Evolutionary conservation across 2,329 filamentous ascomycete species (phyloP).

Genomic region (Macroventuria anomochaeta): DNA sequence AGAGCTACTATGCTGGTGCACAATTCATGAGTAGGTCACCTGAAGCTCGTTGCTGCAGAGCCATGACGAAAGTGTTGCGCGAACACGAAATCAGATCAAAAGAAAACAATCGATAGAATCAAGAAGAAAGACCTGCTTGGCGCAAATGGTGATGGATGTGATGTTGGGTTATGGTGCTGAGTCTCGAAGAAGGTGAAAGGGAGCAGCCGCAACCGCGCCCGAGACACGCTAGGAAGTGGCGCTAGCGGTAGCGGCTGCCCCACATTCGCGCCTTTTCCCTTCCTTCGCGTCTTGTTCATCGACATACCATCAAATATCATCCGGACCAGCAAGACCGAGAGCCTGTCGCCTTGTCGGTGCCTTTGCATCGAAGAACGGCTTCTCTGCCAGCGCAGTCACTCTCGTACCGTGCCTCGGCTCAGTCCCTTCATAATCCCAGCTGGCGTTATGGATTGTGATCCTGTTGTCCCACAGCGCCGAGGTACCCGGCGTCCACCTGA

Average conservation of each 20-base stretch:
- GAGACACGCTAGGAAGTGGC: not conserved
- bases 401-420: constrained; percentile 74
- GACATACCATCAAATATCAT: constrained; percentile 56
- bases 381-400: constrained; percentile 74
- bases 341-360: constrained; percentile 72
- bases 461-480: constrained; percentile 76
- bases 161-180: not conserved
- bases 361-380: constrained; percentile 69
- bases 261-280: constrained; percentile 3
- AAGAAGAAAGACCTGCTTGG: not conserved
- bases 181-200: not conserved
- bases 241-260: constrained; percentile 1
- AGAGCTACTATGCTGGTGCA: not conserved
- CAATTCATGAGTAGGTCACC: not conserved
- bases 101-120: not conserved
- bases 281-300: constrained; percentile 9
- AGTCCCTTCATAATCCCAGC: constrained; percentile 73
- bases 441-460: constrained; percentile 77
- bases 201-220: constrained; percentile 7
- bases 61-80: not conserved
- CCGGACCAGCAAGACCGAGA: constrained; percentile 66
- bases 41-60: not conserved
- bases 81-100: not conserved
- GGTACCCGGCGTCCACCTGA: constrained; percentile 72
- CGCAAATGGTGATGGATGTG: not conserved